Evolutionary conservation across 768 basidiomycete species (phyloP).

Genomic region (Kwoniella europaea): DNA sequence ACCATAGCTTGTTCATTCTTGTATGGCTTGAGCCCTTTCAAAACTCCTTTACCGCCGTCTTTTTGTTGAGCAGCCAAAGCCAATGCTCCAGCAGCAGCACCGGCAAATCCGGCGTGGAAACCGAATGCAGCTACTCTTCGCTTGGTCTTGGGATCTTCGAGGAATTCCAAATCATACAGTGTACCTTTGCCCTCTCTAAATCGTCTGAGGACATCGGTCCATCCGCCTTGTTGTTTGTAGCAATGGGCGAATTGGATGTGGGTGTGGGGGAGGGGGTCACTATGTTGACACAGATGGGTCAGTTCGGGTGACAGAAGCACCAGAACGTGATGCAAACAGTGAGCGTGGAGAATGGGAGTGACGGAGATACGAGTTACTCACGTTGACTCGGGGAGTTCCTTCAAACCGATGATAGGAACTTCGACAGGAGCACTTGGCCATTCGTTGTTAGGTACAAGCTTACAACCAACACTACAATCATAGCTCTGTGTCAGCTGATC

Average conservation of each 20-base stretch:
- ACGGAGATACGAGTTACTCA: conserved; percentile 27
- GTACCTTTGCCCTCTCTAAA: conserved; percentile 80
- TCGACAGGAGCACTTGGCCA: conserved; percentile 81
- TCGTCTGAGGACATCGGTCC: conserved; percentile 81
- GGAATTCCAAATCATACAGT: conserved; percentile 94
- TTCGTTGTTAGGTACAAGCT: conserved; percentile 79
- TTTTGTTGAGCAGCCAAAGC: conserved; percentile 72
- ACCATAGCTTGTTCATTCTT: conserved; percentile 85
- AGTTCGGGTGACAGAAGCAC: no score
- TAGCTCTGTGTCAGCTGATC: conserved; percentile 11
- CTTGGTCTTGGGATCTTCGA: conserved; percentile 74
- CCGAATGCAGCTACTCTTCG: conserved; percentile 97
- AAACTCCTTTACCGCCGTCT: conserved; percentile 61
- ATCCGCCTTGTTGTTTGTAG: conserved; percentile 93
- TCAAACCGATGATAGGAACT: conserved; percentile 88
- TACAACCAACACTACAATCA: conserved; percentile 78
- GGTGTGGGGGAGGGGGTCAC: conserved; percentile 79
- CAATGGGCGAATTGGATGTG: conserved; percentile 99
- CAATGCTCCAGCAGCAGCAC: conserved; percentile 79
- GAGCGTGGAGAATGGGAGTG: no score
- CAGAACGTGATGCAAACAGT: no score
- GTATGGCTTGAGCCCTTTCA: conserved; percentile 79
- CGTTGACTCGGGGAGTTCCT: conserved; percentile 86
- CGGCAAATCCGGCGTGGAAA: conserved; percentile 98
- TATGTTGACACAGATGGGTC: conserved; percentile 34